Base-by-base conservation (phyloP, 2,329 filamentous ascomycete genomes). In the Epichloe elymi region DNA sequence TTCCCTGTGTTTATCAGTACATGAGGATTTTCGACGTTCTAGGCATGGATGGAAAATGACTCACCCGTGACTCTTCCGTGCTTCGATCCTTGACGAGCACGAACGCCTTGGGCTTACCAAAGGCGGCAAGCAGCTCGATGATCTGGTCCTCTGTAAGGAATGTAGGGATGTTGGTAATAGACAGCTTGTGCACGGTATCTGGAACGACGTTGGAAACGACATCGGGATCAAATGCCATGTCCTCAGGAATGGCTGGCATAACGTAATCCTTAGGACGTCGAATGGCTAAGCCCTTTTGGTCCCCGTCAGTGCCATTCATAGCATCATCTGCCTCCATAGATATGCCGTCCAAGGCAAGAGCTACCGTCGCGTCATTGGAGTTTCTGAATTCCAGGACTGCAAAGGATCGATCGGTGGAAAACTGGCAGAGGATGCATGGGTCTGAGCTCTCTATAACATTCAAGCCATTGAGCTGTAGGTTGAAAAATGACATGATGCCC, bases 201-300 rank as follows among this genome's bases (percentile, higher is more conserved):
- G 89, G 81, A 15, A 98, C 93, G 19, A 87, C 72, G 55, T 78
- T 85, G 2, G 88, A 86, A 38, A 96, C 76, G 1, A 86, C 79
- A 5, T 87, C 87, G 38, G 85, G 82, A 61, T 90, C 82, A 60
- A 85, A 84, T 40, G 83, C 77, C 43, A 80, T 76, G 26, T 89
- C 84, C 46, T 90, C 86, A 1, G 79, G 79, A 36, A 86, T 75
- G 14, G 86, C 83, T 10, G 91, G 91, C 49, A 95, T 89, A 59
- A 97, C 95, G 67, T 97, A 98, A 67, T 98, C 93, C 70, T 95
- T 96, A 41, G 94, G 94, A 44, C 93, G 81, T 56, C 83, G 82
- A 59, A 97, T 88, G 37, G 82, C 76, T 39, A 97, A 74, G 6
- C 85, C 85, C 45, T 70, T 65, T 20, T 71, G 74, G 3, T 71